phyloP scores from a whole-genome alignment of 495 filamentous ascomycete genomes.

The Cairneyella variabilis region DNA sequence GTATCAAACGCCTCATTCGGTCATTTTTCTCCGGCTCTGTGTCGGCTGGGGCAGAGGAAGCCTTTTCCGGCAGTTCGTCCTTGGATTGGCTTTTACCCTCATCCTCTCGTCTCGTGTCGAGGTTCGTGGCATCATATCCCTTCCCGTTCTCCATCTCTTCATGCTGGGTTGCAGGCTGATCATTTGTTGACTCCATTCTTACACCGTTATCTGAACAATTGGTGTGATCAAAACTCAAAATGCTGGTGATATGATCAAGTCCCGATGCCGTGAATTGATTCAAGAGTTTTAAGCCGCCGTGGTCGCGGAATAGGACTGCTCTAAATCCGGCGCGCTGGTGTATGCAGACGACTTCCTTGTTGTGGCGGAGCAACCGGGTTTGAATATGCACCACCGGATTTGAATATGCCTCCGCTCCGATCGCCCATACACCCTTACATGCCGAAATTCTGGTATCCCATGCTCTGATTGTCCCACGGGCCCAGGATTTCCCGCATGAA shows the following conservation, averaged over 20 bases:
- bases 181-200: neutral
- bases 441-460: neutral
- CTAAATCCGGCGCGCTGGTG: neutral
- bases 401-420: neutral
- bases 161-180: neutral
- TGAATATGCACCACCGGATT: neutral
- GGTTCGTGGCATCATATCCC: neutral
- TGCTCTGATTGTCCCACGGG: neutral
- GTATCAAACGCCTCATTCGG: conserved; percentile 24
- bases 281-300: neutral
- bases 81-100: neutral
- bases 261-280: neutral
- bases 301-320: neutral
- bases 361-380: neutral
- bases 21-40: neutral
- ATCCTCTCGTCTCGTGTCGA: neutral
- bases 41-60: neutral
- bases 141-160: neutral
- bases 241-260: neutral
- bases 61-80: neutral
- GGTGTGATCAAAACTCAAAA: neutral
- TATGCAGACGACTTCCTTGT: neutral
- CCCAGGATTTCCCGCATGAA: neutral
- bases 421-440: neutral
- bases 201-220: neutral